Evolutionary conservation across 108 stramenopile genomes (phyloP), one percentile per base, ranked within the genome.

Genomic region (Discostella stelligeroides): DNA sequence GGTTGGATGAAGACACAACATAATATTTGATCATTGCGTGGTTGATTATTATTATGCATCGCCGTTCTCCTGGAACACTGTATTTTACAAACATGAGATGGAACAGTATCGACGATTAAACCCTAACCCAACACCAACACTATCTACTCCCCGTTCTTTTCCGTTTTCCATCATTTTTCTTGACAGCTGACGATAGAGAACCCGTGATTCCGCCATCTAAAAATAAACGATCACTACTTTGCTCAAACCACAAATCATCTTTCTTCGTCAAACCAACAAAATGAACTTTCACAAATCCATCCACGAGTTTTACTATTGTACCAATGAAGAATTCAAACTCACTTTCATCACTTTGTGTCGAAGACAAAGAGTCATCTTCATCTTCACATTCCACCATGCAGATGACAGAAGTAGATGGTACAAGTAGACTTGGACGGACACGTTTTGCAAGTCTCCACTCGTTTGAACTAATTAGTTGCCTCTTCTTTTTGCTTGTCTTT

Each of bases 301-400:
- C 90, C 7, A 65, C 48, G 2, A 76, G 59, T 57, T 90, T 90
- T 17, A 74, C 65, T 59, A 92, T 72, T 0, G 60, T 64, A 4
- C 89, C 91, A 42, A 84, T 78, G 70, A 95, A 92, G 66, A 86
- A 92, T 49, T 92, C 88, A 42, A 81, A 83, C 20, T 86, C 82
- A 20, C 62, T 57, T 20, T 63, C 76, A 53, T 17, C 58, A 4
- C 57, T 29, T 47, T 47, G 43, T 13, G 43, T 20, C 5, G 12
- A 30, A 28, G 50, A 43, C 10, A 50, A 25, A 18, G 0, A 20
- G 34, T 45, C 66, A 54, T 62, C 66, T 34, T 30, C 46, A 29
- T 76, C 63, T 21, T 68, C 30, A 21, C 75, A 76, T 21, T 59
- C 49, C 18, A 83, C 56, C 24, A 79, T 57, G 56, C 81, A 82